A percentile compares a stretch with the other conserved stretches of the same genome.
These are phyloP conservation scores for Populus tremula DNA, from an alignment of 345 rosid species.

Conservation along the genomic window DNA sequence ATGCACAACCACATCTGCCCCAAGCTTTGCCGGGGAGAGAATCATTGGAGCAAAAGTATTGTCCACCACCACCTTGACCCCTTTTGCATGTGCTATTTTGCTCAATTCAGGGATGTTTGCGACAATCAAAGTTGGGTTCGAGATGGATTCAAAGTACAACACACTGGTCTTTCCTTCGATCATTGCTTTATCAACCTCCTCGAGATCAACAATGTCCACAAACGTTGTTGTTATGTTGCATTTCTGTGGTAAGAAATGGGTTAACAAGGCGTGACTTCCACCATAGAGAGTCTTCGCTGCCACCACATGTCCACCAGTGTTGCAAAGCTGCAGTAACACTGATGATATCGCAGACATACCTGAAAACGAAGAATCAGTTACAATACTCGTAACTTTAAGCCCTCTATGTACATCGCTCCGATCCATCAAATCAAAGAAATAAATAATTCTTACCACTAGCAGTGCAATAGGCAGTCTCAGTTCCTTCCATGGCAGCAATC, in stretches of 20 bases:
- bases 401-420: no score
- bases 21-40: conserved; percentile 86
- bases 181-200: conserved; percentile 54
- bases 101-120: conserved; percentile 75
- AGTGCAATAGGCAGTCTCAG: conserved; percentile 97
- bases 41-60: conserved; percentile 93
- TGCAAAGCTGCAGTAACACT: conserved; percentile 82
- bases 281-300: conserved; percentile 78
- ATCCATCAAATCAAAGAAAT: background rate
- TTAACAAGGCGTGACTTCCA: conserved; percentile 83
- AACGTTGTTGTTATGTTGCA: conserved; percentile 86
- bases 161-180: conserved; percentile 69
- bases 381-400: no score
- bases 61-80: conserved; percentile 76
- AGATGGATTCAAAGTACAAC: conserved; percentile 76
- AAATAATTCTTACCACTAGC: conserved; percentile 67
- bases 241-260: conserved; percentile 74
- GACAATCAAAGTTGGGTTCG: conserved; percentile 79
- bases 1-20: conserved; percentile 91
- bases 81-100: conserved; percentile 74
- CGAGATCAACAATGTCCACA: conserved; percentile 63
- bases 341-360: conserved; percentile 97
- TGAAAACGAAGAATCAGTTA: conserved; percentile 5
- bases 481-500: conserved; percentile 97
- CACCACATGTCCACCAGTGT: conserved; percentile 94